These are phyloP conservation scores for Zymoseptoria tritici DNA, from an alignment of 2,329 filamentous ascomycete genomes.

Conservation along the genomic window DNA sequence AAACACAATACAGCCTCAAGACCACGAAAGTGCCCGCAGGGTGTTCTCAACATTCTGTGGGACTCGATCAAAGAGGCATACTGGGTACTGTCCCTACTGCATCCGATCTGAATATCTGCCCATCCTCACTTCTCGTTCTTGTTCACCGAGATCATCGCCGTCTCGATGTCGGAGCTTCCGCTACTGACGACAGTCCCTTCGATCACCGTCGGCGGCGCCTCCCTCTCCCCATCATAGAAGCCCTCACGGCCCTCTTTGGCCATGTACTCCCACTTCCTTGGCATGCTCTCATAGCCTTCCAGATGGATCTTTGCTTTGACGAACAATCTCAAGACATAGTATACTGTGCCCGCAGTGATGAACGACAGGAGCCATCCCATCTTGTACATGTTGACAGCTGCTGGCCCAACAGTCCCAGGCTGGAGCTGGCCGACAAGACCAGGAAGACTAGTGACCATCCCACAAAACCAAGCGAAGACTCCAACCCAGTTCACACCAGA, in stretches of 20 bases:
- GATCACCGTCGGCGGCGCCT: neutral
- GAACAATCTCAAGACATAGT: slow-evolving; percentile 11
- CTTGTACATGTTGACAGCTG: slow-evolving; percentile 19
- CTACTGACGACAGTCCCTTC: neutral
- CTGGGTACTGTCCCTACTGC: too few relatives aligned
- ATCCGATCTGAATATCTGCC: too few relatives aligned
- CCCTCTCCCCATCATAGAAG: neutral
- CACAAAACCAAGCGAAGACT: slow-evolving; percentile 15
- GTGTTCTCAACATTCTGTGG: too few relatives aligned
- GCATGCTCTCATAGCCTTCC: slow-evolving; percentile 8
- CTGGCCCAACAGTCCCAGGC: slow-evolving; percentile 12
- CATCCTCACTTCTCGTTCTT: neutral
- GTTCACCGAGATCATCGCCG: neutral
- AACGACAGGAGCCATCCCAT: slow-evolving; percentile 18
- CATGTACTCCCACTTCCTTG: slow-evolving; percentile 17
- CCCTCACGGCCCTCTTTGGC: neutral
- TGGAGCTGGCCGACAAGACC: slow-evolving; percentile 15
- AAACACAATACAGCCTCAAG: too few relatives aligned
- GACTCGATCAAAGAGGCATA: too few relatives aligned
- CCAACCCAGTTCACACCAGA: slow-evolving; percentile 18
- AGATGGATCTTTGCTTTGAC: slow-evolving; percentile 15
- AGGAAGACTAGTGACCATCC: slow-evolving; percentile 17
- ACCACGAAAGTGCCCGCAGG: too few relatives aligned
- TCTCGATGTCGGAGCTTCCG: neutral
- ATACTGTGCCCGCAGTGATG: slow-evolving; percentile 9